A percentile compares a stretch with the other conserved stretches of the same genome.
Conservation (phyloP, 768 basidiomycete species). For the Mycena chlorophos region DNA sequence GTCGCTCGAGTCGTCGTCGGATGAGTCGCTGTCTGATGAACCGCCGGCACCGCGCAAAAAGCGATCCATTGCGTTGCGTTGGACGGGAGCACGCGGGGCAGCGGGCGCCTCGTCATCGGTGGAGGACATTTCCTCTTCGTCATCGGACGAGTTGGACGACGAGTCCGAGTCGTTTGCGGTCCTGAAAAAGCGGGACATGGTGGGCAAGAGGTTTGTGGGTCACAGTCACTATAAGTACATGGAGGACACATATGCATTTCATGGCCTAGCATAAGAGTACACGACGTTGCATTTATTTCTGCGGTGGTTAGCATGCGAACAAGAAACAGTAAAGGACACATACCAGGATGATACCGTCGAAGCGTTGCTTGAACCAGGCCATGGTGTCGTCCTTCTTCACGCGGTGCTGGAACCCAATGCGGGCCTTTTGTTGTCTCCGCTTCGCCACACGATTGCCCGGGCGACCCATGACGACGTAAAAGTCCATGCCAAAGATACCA, state of each 20-base stretch:
- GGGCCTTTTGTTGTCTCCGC: slow-evolving; percentile 85
- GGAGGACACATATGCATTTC: slow-evolving; percentile 17
- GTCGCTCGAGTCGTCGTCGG: slow-evolving; percentile 49
- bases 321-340: slow-evolving; percentile 29
- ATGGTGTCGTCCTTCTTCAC: slow-evolving; percentile 96
- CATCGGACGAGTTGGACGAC: slow-evolving; percentile 64
- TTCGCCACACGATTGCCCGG: slow-evolving; percentile 89
- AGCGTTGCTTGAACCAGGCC: slow-evolving; percentile 99
- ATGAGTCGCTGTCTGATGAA: slow-evolving; percentile 59
- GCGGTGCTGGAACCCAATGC: slow-evolving; percentile 84
- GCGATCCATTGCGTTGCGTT: slow-evolving; percentile 68
- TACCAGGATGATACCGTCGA: slow-evolving; percentile 96
- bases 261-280: slow-evolving; percentile 15
- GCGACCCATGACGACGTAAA: slow-evolving; percentile 96
- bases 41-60: slow-evolving; percentile 68
- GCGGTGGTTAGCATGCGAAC: slow-evolving; percentile 1
- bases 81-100: slow-evolving; percentile 46
- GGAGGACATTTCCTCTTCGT: slow-evolving; percentile 76
- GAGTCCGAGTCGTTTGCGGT: slow-evolving; percentile 77
- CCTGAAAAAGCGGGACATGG: slow-evolving; percentile 89
- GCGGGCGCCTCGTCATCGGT: slow-evolving; percentile 63
- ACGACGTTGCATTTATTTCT: slow-evolving; percentile 21
- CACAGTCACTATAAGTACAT: background rate
- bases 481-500: slow-evolving; percentile 99
- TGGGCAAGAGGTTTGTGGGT: slow-evolving; percentile 3